Evolutionary conservation across 2,329 filamentous ascomycete species (phyloP).

Genomic region (Aureobasidium sp.): DNA sequence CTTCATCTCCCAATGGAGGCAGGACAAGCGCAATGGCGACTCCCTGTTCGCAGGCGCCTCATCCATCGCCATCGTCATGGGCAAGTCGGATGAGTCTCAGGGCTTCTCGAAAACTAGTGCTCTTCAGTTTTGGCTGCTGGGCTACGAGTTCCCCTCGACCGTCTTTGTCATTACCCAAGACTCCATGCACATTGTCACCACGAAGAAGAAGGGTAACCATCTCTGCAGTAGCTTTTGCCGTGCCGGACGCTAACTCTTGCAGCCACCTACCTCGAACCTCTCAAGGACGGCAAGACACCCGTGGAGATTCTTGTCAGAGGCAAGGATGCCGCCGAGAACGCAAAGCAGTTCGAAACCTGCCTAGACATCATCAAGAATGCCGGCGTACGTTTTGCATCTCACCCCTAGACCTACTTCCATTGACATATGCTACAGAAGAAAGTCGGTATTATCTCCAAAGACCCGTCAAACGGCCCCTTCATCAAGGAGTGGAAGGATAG

Average conservation of each 20-base stretch:
- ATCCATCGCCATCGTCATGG: constrained; percentile 84
- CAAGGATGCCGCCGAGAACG: constrained; percentile 86
- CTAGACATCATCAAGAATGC: constrained; percentile 78
- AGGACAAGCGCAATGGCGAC: constrained; percentile 83
- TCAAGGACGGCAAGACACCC: constrained; percentile 86
- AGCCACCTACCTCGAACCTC: constrained; percentile 87
- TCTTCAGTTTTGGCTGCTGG: constrained; percentile 94
- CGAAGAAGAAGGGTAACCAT: constrained; percentile 85
- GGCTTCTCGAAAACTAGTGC: constrained; percentile 94
- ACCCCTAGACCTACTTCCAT: background rate
- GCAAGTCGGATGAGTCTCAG: constrained; percentile 82
- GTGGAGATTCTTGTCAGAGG: constrained; percentile 86
- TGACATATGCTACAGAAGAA: constrained; percentile 57
- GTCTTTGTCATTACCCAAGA: constrained; percentile 88
- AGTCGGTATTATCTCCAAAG: constrained; percentile 78
- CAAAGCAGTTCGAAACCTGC: constrained; percentile 79
- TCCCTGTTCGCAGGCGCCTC: constrained; percentile 75
- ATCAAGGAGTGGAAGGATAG: constrained; percentile 92
- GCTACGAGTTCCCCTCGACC: constrained; percentile 96
- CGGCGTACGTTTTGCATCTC: constrained; percentile 53
- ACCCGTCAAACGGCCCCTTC: constrained; percentile 77
- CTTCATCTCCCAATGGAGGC: constrained; percentile 89
- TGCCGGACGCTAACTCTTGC: constrained; percentile 27
- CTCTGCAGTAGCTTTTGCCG: constrained; percentile 17
- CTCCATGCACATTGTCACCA: constrained; percentile 84